Evolutionary conservation across 306 rosid species (phyloP), one percentile per base, ranked within the genome.

Genomic region (Vigna trinervia): DNA sequence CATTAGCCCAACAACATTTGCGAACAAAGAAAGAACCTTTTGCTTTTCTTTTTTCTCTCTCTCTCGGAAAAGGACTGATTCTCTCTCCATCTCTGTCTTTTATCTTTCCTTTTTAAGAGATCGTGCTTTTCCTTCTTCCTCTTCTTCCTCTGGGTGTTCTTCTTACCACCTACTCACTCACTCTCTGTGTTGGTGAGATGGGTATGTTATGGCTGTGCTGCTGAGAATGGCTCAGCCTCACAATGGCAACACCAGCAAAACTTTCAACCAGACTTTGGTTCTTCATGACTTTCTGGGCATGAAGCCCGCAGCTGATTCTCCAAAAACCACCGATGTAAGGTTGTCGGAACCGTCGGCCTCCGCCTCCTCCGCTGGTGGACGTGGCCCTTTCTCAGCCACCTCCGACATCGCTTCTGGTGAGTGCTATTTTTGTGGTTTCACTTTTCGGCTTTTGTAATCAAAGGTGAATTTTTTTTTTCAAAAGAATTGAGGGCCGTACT

Each of bases 261-360:
- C 12, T 75, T 20, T 73, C 4, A 64, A 47, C 71, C 84, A 82
- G 6, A 88, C 85, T 79, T 61, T 66, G 0, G 81, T 89, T 1
- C 92, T 92, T 57, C 98, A 90, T 82, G 97, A 94, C 76, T 94
- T 94, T 84, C 86, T 94, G 47, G 97, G 93, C 77, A 89, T 81
- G 93, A 92, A 77, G 54, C 84, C 95, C 41, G 11, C 80, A 26
- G 87, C 83, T 64, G 41, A 64, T 58, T 57, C 89, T 68, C 77
- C 90, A 15, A 88, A 83, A 78, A 70, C 85, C 78, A 50, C 87
- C 23, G 89, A 86, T 79, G 60, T 72, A 3, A 84, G 91, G 77
- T 82, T 81, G 11, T 50, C 90, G 1, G 88, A 85, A 45, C 69
- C 86, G 3, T 89, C 91, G 0, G 79, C 78, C 0, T 85, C 94